Base-by-base conservation (phyloP, 768 basidiomycete genomes). In the Agrocybe praecox region DNA sequence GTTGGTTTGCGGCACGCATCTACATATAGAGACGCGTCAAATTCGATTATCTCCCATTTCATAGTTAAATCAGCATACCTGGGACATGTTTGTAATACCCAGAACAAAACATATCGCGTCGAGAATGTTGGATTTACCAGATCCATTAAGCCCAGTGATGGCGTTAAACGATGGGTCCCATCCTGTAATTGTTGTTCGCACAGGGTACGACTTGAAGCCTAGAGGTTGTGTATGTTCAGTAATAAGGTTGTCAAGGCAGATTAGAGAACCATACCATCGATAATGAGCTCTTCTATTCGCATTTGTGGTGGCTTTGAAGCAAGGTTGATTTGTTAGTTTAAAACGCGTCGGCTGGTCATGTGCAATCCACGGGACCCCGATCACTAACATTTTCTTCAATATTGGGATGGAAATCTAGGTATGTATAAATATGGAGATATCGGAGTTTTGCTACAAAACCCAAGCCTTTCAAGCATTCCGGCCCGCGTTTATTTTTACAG, bases 121-220 rank as follows among this genome's bases (percentile, higher is more conserved):
- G 60, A 99, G 86, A 65, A 99, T 98, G 76, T 99, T 99, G 57
- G 95, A 97, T 78, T 99, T 98, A 64, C 96, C 96, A 0, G 94
- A 96, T 2, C 94, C 94, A 77, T 94, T 94, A 62, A 93, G 83
- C 46, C 96, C 96, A 5, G 94, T 97, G 74, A 99, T 98, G 5
- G 97, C 97, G 70, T 98, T 98, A 83, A 99, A 99, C 4, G 94
- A 96, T 6, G 92, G 75, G 69, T 98, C 96, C 94, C 97, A 99
- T 59, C 96, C 96, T 0, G 89, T 89, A 59, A 99, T 96, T 65
- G 92, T 91, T 0, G 97, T 98, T 49, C 96, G 85, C 24, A 96
- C 94, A 10, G 96, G 96, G 70, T 98, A 98, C 1, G 94, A 96
- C 71, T 99, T 98, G 82, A 98, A 99, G 46, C 96, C 95, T 93